Evolutionary conservation across 768 basidiomycete species (phyloP).

Genomic region (Pleurotus pulmonarius): DNA sequence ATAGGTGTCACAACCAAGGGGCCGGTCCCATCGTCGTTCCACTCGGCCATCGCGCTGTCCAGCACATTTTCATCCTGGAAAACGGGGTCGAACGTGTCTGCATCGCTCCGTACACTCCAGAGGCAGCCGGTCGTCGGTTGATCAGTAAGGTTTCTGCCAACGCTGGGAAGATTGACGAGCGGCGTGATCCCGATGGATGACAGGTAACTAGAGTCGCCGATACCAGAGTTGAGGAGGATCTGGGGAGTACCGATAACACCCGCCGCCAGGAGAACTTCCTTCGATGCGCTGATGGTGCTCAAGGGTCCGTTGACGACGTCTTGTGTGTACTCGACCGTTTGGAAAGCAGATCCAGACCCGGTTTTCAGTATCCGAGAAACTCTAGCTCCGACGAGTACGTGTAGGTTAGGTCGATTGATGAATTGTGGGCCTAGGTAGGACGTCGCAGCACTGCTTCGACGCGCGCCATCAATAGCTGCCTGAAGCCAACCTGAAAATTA

Average conservation of each 20-base stretch:
- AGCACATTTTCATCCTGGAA: conserved; percentile 17
- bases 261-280: conserved; percentile 26
- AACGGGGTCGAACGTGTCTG: conserved; percentile 20
- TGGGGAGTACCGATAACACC: conserved; percentile 31
- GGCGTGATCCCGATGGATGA: conserved; percentile 18
- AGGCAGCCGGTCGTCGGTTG: conserved; percentile 20
- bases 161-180: conserved; percentile 21
- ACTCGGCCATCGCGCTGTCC: neutral
- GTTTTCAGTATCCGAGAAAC: conserved; percentile 12
- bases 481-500: conserved; percentile 22
- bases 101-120: conserved; percentile 22
- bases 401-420: conserved; percentile 23
- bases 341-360: conserved; percentile 8
- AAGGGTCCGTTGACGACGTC: conserved; percentile 4
- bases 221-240: conserved; percentile 30
- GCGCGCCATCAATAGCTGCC: conserved; percentile 23
- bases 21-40: conserved; percentile 7
- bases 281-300: conserved; percentile 17
- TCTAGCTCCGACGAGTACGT: conserved; percentile 24
- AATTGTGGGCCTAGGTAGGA: conserved; percentile 26
- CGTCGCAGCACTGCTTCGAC: conserved; percentile 25
- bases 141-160: conserved; percentile 30
- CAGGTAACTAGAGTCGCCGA: conserved; percentile 22
- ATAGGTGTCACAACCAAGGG: conserved; percentile 18
- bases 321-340: conserved; percentile 16